These are phyloP conservation scores for Aspergillus bombycis DNA, from an alignment of 2,329 filamentous ascomycete genomes.

Conservation along the genomic window DNA sequence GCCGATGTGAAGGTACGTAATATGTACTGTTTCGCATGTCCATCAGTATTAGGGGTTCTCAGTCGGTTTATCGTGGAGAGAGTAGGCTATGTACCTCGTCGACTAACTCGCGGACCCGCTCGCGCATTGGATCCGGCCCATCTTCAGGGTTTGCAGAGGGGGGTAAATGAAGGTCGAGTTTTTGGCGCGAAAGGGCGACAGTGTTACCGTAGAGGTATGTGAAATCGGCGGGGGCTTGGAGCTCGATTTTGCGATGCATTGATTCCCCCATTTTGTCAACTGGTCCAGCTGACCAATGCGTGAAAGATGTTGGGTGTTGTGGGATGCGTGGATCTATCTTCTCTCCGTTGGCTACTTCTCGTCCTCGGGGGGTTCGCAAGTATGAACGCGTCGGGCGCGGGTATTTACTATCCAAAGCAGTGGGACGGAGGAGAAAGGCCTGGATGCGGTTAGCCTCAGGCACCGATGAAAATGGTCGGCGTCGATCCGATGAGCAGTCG, in stretches of 20 bases:
- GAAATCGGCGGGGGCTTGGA: constrained; percentile 54
- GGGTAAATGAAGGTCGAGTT: constrained; percentile 53
- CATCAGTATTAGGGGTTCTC: constrained; percentile 6
- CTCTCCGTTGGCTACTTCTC: not conserved
- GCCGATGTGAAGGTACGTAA: constrained; percentile 48
- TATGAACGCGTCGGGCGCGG: constrained; percentile 8
- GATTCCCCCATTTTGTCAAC: not conserved
- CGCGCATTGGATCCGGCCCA: constrained; percentile 46
- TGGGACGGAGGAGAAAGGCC: not conserved
- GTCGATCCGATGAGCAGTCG: constrained; percentile 10
- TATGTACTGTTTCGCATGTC: constrained; percentile 42
- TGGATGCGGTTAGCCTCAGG: constrained; percentile 16
- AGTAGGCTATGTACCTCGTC: constrained; percentile 36
- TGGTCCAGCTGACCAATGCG: not conserved
- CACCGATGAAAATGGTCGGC: not conserved
- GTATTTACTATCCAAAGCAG: not conserved
- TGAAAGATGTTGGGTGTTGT: not conserved
- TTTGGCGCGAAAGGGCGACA: constrained; percentile 47
- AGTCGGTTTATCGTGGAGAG: not conserved
- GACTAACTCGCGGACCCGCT: constrained; percentile 46
- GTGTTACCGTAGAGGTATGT: constrained; percentile 53
- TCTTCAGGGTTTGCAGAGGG: constrained; percentile 45
- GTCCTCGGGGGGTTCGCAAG: not conserved
- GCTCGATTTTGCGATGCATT: constrained; percentile 52
- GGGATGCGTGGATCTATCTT: not conserved